Percentiles rank a stretch among this genome's conserved stretches.
Conservation (phyloP, 768 basidiomycete genomes). For the Paxillus rubicundulus region DNA sequence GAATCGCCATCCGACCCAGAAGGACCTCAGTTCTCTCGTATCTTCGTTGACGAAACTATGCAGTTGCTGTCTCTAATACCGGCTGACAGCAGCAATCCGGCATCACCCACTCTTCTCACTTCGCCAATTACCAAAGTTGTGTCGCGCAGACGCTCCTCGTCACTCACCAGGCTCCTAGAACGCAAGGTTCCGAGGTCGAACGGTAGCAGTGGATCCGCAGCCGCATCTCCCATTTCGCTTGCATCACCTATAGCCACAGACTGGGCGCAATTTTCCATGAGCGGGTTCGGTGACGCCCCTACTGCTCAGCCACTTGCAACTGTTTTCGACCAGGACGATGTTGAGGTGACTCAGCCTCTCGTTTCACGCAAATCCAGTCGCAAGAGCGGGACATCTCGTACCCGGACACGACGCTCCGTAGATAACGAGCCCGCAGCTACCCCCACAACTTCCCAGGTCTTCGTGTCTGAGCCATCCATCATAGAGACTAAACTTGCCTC, state of each 20-base stretch:
- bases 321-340: slow-evolving; percentile 59
- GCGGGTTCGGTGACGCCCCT: slow-evolving; percentile 54
- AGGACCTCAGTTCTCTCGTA: slow-evolving; percentile 42
- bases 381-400: slow-evolving; percentile 29
- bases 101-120: slow-evolving; percentile 26
- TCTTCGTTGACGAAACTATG: slow-evolving; percentile 72
- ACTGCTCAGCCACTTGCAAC: slow-evolving; percentile 45
- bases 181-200: slow-evolving; percentile 3
- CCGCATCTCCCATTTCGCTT: slow-evolving; percentile 28
- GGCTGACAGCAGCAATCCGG: slow-evolving; percentile 34
- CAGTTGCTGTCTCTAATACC: slow-evolving; percentile 49
- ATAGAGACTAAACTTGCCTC: slow-evolving; percentile 41
- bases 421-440: slow-evolving; percentile 15
- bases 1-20: slow-evolving; percentile 19
- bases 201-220: slow-evolving; percentile 21
- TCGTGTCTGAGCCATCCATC: slow-evolving; percentile 10
- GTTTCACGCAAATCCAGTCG: slow-evolving; percentile 36
- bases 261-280: slow-evolving; percentile 67
- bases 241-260: slow-evolving; percentile 39
- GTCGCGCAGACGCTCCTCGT: slow-evolving; percentile 32
- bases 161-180: slow-evolving; percentile 31
- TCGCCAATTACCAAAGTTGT: slow-evolving; percentile 36
- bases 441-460: slow-evolving; percentile 18
- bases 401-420: slow-evolving; percentile 20
- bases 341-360: slow-evolving; percentile 50